Conservation (phyloP, 106 monocot genomes). For the Dactylorhiza incarnata region DNA sequence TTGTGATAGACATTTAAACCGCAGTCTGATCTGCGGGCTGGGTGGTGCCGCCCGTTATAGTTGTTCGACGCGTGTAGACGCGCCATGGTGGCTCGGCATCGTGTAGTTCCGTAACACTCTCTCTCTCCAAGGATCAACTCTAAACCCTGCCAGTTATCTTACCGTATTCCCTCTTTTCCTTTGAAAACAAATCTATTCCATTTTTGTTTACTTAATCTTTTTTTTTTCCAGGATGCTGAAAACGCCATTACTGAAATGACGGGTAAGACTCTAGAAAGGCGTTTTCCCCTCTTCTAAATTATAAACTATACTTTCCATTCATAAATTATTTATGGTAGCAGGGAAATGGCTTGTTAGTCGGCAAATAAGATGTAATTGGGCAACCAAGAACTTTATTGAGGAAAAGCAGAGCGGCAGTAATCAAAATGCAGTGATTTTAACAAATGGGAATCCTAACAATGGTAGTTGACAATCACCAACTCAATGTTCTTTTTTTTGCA, state of each 20-base stretch:
- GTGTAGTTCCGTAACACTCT: too few relatives aligned
- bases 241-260: conserved; percentile 45
- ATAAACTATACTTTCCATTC: neutral
- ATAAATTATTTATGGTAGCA: neutral
- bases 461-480: conserved; percentile 9
- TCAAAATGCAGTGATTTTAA: conserved; percentile 41
- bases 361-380: conserved; percentile 75
- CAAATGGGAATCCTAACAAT: conserved; percentile 41
- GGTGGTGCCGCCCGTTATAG: too few relatives aligned
- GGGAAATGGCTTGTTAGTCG: conserved; percentile 69
- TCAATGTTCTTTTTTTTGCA: too few relatives aligned
- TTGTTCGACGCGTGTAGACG: too few relatives aligned
- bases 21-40: too few relatives aligned
- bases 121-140: too few relatives aligned
- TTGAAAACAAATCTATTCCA: neutral
- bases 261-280: conserved; percentile 19
- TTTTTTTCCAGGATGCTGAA: conserved; percentile 37
- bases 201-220: conserved; percentile 3
- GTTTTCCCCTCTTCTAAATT: neutral
- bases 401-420: conserved; percentile 41
- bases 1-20: too few relatives aligned
- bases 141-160: too few relatives aligned
- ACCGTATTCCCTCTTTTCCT: neutral
- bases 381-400: conserved; percentile 42
- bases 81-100: too few relatives aligned